These are phyloP conservation scores for Aspergillus floridensis DNA, from an alignment of 2,329 filamentous ascomycete species.

Conservation along the genomic window DNA sequence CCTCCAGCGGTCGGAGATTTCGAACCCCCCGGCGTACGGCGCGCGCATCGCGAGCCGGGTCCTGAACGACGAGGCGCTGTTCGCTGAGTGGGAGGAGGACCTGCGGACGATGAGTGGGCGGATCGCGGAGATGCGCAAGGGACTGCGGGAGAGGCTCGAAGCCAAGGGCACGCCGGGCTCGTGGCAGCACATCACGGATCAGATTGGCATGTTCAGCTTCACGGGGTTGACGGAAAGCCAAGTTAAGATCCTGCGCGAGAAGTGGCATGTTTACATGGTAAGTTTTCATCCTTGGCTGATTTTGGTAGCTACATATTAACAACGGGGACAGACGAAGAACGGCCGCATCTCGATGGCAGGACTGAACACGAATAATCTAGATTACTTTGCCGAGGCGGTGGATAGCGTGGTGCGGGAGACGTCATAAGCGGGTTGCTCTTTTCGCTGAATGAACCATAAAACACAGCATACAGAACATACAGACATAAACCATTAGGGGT, in stretches of 20 bases:
- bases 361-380: constrained; percentile 86
- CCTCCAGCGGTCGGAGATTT: constrained; percentile 95
- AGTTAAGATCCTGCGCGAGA: constrained; percentile 46
- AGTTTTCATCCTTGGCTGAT: constrained; percentile 11
- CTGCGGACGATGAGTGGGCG: constrained; percentile 90
- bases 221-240: constrained; percentile 52
- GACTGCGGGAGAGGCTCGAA: constrained; percentile 76
- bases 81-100: constrained; percentile 89
- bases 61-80: constrained; percentile 78
- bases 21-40: constrained; percentile 92
- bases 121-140: constrained; percentile 86
- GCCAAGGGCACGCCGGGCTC: constrained; percentile 79
- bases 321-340: constrained; percentile 70
- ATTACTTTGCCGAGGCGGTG: constrained; percentile 87
- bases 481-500: not conserved
- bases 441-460: no score
- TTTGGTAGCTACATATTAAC: constrained; percentile 3
- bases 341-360: constrained; percentile 98
- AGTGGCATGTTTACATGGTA: constrained; percentile 53
- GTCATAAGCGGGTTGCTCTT: constrained; percentile 16
- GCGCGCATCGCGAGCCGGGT: constrained; percentile 82
- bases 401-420: constrained; percentile 69
- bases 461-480: not conserved
- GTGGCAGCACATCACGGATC: constrained; percentile 97
- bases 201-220: constrained; percentile 99